Base-by-base conservation (phyloP, 2,329 filamentous ascomycete genomes). In the Ophiostoma angusticollis region DNA sequence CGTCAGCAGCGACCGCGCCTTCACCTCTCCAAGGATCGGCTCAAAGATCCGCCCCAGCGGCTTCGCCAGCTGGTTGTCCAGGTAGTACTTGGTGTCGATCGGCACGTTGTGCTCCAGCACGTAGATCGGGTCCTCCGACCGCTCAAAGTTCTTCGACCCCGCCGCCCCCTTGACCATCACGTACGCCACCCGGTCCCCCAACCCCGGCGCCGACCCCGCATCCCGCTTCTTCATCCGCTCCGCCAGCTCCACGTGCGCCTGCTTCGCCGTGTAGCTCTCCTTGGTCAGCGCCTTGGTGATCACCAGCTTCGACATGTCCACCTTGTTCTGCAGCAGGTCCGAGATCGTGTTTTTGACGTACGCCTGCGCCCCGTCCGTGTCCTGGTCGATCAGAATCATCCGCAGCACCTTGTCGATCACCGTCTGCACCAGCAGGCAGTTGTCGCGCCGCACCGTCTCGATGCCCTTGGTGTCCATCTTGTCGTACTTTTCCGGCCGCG, bases 381-480 rank as follows among this genome's bases (percentile, higher is more conserved):
- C 86, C 49, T 78, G 80, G 49, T 98, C 87, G 46, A 98, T 95
- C 51, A 98, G 64, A 52, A 98, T 84, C 80, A 95, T 96, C 49
- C 85, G 75, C 47, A 98, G 63, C 17, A 94, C 89, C 40, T 91
- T 96, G 60, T 98, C 91, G 52, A 98, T 96, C 43, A 96, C 91
- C 3, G 83, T 95, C 60, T 96, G 89, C 13, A 96, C 91, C 43
- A 98, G 65, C 37, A 91, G 70, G 56, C 91, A 98, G 56, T 98
- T 98, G 59, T 98, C 91, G 70, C 91, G 73, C 49, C 91, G 80
- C 33, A 98, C 93, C 4, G 91, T 98, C 62, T 98, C 91, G 49
- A 98, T 96, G 69, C 91, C 91, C 59, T 98, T 98, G 44, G 85
- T 96, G 60, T 98, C 91, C 93, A 98, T 98, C 68, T 96, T 98